Percentiles rank a stretch among this genome's conserved stretches.
phyloP scores from a whole-genome alignment of 2,329 filamentous ascomycete genomes.

The Septoria petroselini region DNA sequence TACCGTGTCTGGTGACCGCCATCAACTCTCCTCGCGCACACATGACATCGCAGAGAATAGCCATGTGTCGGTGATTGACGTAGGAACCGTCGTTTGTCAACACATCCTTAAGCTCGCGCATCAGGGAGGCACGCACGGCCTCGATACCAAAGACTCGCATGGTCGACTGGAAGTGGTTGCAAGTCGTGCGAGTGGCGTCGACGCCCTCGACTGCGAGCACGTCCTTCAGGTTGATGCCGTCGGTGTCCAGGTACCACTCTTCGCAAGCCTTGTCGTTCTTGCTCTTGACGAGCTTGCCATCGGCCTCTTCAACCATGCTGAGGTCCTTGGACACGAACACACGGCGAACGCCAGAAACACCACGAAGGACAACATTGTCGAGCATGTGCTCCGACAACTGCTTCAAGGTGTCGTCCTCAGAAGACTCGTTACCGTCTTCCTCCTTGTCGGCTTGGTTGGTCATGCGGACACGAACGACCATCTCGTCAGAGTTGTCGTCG shows the following conservation, averaged over 20 bases:
- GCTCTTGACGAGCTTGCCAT: slow-evolving; percentile 70
- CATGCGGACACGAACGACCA: slow-evolving; percentile 81
- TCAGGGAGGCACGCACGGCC: slow-evolving; percentile 79
- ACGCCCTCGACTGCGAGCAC: slow-evolving; percentile 86
- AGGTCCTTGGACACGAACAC: slow-evolving; percentile 87
- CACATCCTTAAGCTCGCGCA: slow-evolving; percentile 86
- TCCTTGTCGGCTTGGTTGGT: slow-evolving; percentile 51
- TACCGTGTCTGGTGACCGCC: slow-evolving; percentile 95
- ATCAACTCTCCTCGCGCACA: slow-evolving; percentile 91
- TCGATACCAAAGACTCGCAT: slow-evolving; percentile 96
- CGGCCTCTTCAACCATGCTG: slow-evolving; percentile 62
- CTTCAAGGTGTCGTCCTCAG: slow-evolving; percentile 88
- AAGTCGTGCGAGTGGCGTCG: slow-evolving; percentile 79
- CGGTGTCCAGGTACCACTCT: slow-evolving; percentile 96
- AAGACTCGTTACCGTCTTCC: slow-evolving; percentile 57
- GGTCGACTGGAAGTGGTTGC: slow-evolving; percentile 93
- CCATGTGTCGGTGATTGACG: slow-evolving; percentile 97
- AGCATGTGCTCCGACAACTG: slow-evolving; percentile 86
- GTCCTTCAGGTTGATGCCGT: slow-evolving; percentile 78
- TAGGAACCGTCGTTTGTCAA: slow-evolving; percentile 98
- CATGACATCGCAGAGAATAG: slow-evolving; percentile 95
- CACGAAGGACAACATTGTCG: slow-evolving; percentile 85
- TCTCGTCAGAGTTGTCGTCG: slow-evolving; percentile 94
- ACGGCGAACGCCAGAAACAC: slow-evolving; percentile 81
- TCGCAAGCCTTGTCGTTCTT: slow-evolving; percentile 73